Conservation (phyloP, 169 alveolate genomes). For the Plasmodium inui region DNA sequence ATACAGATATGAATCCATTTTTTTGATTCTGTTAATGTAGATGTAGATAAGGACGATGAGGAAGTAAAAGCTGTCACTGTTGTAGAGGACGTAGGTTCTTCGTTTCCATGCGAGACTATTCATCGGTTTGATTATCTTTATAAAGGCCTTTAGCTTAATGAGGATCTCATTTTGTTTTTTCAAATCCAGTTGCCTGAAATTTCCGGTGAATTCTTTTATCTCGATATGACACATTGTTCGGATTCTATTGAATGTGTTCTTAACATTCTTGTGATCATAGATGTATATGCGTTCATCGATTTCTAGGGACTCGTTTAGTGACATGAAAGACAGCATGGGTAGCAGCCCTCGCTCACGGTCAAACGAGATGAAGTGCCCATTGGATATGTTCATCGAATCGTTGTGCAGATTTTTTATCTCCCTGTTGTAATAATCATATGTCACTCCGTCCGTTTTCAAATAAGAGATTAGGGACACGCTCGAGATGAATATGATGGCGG, state of each 20-base stretch:
- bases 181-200: constrained; percentile 64
- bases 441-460: constrained; percentile 41
- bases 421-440: constrained; percentile 50
- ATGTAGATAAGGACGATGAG: constrained; percentile 39
- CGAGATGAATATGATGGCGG: constrained; percentile 38
- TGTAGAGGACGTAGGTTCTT: constrained; percentile 54
- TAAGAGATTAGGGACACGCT: constrained; percentile 52
- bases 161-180: constrained; percentile 63
- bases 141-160: constrained; percentile 25
- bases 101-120: constrained; percentile 53
- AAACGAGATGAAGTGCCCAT: constrained; percentile 30
- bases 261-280: constrained; percentile 59
- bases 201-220: constrained; percentile 58
- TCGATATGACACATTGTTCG: constrained; percentile 70
- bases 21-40: constrained; percentile 47
- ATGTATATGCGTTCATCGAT: constrained; percentile 64
- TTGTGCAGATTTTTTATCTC: constrained; percentile 38
- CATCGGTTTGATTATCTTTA: constrained; percentile 42
- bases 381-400: constrained; percentile 39
- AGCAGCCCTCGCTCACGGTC: constrained; percentile 49
- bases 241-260: constrained; percentile 36
- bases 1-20: constrained; percentile 58
- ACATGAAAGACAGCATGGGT: constrained; percentile 56
- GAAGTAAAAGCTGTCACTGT: constrained; percentile 54
- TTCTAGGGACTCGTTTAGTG: constrained; percentile 45